Conservation (phyloP, 192 early-diverging fungal genomes). For the Backusella sp. region DNA sequence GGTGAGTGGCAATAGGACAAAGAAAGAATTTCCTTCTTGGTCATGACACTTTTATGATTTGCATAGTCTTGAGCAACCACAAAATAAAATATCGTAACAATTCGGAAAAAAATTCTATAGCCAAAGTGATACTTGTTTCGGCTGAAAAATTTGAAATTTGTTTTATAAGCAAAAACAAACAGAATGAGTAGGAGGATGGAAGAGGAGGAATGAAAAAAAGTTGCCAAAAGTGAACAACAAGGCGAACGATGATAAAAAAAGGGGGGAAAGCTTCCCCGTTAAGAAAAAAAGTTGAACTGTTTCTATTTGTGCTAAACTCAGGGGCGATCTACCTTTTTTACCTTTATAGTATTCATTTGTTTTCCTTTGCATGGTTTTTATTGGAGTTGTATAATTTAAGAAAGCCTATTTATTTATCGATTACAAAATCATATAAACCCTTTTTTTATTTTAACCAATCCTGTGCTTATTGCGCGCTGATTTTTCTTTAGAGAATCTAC, state of each 20-base stretch:
- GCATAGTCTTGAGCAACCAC: not conserved
- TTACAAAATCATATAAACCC: not conserved
- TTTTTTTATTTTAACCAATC: not conserved
- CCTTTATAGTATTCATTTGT: not conserved
- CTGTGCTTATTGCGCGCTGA: not conserved
- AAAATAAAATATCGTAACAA: not conserved
- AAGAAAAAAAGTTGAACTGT: not conserved
- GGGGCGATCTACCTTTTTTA: slow-evolving; percentile 3
- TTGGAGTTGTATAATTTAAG: not conserved
- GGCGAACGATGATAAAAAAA: not conserved
- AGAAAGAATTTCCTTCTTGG: not conserved
- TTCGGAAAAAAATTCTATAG: not conserved
- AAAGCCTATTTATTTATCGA: not conserved
- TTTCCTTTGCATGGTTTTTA: not conserved
- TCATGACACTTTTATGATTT: not conserved
- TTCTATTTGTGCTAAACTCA: not conserved
- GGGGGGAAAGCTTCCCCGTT: not conserved
- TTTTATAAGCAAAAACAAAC: not conserved
- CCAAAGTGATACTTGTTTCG: not conserved
- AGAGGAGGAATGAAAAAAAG: not conserved
- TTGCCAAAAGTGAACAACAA: not conserved
- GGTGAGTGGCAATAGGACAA: not conserved
- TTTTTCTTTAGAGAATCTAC: not conserved
- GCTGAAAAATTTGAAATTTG: not conserved
- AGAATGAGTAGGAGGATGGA: not conserved